Evolutionary conservation across 768 basidiomycete genomes (phyloP), one percentile per base, ranked within the genome.

Genomic region (Cystobasidium tubakii): DNA sequence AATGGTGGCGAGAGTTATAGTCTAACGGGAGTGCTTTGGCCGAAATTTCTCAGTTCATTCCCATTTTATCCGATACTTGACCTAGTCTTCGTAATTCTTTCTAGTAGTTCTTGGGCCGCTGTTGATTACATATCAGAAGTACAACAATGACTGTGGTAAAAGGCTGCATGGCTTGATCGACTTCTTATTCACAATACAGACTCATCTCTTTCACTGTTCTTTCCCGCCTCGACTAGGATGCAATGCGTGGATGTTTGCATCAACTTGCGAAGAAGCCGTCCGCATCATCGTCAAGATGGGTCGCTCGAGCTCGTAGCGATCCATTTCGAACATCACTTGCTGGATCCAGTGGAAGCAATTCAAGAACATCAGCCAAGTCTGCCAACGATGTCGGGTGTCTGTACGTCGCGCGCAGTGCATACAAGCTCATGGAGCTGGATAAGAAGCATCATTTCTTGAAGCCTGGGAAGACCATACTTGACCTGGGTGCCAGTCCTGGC

Each of bases 401-500:
- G 29, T 66, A 62, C 71, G 88, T 92, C 29, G 88, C 94, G 0
- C 87, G 95, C 60, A 89, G 92, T 15, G 92, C 93, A 1, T 95
- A 90, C 84, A 97, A 97, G 82, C 87, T 97, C 19, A 81, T 92
- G 73, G 90, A 93, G 77, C 85, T 98, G 63, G 84, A 90, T 79
- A 43, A 87, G 84, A 80, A 84, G 84, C 13, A 74, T 82, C 1
- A 75, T 31, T 74, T 66, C 46, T 82, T 88, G 53, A 79, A 80
- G 21, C 84, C 55, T 80, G 81, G 29, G 17, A 76, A 75, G 46
- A 69, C 85, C 21, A 86, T 95, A 0, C 87, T 94, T 0, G 94
- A 96, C 81, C 85, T 96, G 25, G 94, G 95, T 19, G 90, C 90
- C 0, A 91, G 92, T 0, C 95, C 94, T 0, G 93, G 93, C 0